These are phyloP conservation scores for Chlorophyllum brunneum DNA, from an alignment of 768 basidiomycete species.

Conservation along the genomic window DNA sequence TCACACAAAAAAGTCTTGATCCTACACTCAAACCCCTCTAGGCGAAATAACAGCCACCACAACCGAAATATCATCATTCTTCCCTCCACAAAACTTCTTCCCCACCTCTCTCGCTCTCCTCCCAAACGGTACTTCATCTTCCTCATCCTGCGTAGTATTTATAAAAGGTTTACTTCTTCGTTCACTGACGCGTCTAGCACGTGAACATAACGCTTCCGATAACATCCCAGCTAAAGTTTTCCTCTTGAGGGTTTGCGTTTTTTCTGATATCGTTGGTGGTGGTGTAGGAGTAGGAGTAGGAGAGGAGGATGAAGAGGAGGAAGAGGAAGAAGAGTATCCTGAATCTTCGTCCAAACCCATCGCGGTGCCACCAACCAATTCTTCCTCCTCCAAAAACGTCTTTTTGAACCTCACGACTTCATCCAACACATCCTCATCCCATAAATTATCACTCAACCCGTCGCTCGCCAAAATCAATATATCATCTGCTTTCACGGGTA, in stretches of 20 bases:
- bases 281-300: neutral
- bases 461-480: constrained; percentile 81
- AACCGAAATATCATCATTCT: constrained; percentile 63
- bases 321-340: constrained; percentile 7
- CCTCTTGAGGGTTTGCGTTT: constrained; percentile 30
- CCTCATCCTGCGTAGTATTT: constrained; percentile 14
- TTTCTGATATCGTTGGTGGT: neutral
- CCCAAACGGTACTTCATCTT: constrained; percentile 76
- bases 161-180: constrained; percentile 19
- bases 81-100: constrained; percentile 71
- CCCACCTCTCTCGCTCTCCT: constrained; percentile 75
- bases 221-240: constrained; percentile 65
- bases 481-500: constrained; percentile 68
- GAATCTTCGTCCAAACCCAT: neutral
- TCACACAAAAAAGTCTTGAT: neutral
- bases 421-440: constrained; percentile 85
- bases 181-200: constrained; percentile 69
- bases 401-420: constrained; percentile 62
- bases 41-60: constrained; percentile 35
- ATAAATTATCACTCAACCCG: constrained; percentile 82
- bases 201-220: constrained; percentile 76
- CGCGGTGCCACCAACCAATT: neutral
- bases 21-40: neutral
- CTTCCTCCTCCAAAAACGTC: constrained; percentile 6
- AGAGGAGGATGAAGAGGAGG: neutral